These are phyloP conservation scores for Rhexocercosporidium sp. DNA, from an alignment of 2,329 filamentous ascomycete species.

Conservation along the genomic window DNA sequence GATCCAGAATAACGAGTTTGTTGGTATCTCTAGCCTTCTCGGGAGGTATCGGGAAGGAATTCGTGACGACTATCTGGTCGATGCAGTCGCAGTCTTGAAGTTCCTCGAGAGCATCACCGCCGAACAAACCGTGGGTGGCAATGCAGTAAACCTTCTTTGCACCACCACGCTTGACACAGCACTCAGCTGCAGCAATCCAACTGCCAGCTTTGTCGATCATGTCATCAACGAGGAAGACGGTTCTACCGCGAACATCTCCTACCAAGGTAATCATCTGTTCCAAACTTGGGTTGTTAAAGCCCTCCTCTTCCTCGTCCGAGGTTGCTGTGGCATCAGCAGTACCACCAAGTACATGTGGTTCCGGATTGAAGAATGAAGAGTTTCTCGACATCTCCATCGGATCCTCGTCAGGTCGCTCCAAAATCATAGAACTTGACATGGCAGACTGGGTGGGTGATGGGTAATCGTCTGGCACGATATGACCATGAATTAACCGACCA, in stretches of 20 bases:
- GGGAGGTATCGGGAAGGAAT: conserved; percentile 90
- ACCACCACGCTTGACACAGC: conserved; percentile 88
- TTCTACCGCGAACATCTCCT: conserved; percentile 85
- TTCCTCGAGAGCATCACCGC: conserved; percentile 85
- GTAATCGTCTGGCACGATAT: conserved; percentile 94
- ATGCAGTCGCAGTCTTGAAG: conserved; percentile 94
- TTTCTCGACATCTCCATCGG: conserved; percentile 81
- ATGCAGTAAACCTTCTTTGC: conserved; percentile 97
- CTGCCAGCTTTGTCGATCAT: conserved; percentile 98
- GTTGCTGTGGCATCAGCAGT: conserved; percentile 82
- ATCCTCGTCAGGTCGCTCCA: conserved; percentile 69
- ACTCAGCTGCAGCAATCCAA: conserved; percentile 97
- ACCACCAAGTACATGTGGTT: conserved; percentile 74
- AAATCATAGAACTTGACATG: conserved; percentile 60
- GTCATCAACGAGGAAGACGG: conserved; percentile 95
- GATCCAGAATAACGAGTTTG: conserved; percentile 89
- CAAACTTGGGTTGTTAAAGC: conserved; percentile 77
- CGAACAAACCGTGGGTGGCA: conserved; percentile 94
- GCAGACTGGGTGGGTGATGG: conserved; percentile 78
- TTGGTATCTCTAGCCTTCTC: conserved; percentile 71
- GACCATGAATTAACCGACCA: conserved; percentile 87
- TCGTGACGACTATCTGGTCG: conserved; percentile 91
- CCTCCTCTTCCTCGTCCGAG: conserved; percentile 92
- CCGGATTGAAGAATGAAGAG: conserved; percentile 78
- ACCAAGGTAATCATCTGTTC: conserved; percentile 99